Base-by-base conservation (phyloP, 768 basidiomycete genomes). In the Neoboletus subvelutipes region DNA sequence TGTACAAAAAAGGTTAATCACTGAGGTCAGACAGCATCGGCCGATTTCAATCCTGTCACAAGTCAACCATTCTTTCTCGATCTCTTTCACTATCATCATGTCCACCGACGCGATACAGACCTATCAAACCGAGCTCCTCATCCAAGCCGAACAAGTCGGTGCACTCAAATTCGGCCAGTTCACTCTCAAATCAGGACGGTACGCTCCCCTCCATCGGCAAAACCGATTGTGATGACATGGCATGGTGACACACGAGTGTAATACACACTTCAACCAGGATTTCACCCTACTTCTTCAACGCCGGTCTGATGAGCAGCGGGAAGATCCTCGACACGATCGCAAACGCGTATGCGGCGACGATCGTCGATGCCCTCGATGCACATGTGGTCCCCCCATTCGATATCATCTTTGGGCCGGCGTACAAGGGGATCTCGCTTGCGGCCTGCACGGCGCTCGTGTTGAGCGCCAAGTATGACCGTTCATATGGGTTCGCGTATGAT, bases 261-360 rank as follows among this genome's bases (percentile, higher is more conserved):
- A 29, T 1, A 45, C 36, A 40, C 50, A 13, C 50, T 34, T 9
- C 46, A 36, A 39, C 43, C 72, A 92, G 92, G 40, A 76, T 81
- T 52, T 99, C 96, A 9, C 97, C 96, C 1, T 98, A 98, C 76
- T 99, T 98, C 73, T 94, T 98, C 80, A 98, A 98, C 67, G 94
- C 94, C 2, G 92, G 92, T 12, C 81, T 93, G 22, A 80, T 99
- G 62, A 90, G 85, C 70, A 85, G 87, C 2, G 94, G 94, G 0
- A 83, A 87, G 1, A 85, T 96, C 39, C 83, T 98, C 46, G 74
- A 86, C 34, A 79, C 86, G 3, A 77, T 96, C 45, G 85, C 93
- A 10, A 77, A 81, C 4, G 92, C 94, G 5, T 98, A 95, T 64
- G 92, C 96, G 3, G 74, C 85, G 1, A 88, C 90, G 13, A 90